Evolutionary conservation across 768 basidiomycete genomes (phyloP).

Genomic region (Suillus discolor): DNA sequence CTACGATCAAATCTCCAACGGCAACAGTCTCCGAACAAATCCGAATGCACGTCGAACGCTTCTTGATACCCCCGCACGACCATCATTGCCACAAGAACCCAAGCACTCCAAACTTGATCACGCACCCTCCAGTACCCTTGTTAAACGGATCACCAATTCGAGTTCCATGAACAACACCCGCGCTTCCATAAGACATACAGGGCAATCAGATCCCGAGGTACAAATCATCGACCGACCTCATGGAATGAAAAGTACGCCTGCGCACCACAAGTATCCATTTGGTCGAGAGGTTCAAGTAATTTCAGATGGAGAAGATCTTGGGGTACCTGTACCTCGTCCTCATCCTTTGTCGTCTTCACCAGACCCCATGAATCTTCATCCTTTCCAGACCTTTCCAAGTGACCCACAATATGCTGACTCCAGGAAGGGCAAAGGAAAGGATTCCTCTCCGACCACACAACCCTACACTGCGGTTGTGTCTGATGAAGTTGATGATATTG

Average conservation of each 20-base stretch:
- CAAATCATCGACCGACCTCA: constrained; percentile 18
- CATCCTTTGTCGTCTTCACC: constrained; percentile 22
- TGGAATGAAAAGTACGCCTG: not conserved
- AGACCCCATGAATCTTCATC: constrained; percentile 24
- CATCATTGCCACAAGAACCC: not conserved
- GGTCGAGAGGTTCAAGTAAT: constrained; percentile 26
- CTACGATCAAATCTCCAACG: not conserved
- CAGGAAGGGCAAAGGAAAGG: constrained; percentile 26
- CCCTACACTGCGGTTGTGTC: not conserved
- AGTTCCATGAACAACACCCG: constrained; percentile 6
- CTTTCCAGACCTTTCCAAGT: constrained; percentile 26
- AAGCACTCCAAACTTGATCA: constrained; percentile 29
- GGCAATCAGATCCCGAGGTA: constrained; percentile 23
- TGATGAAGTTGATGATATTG: constrained; percentile 11
- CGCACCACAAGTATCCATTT: constrained; percentile 8
- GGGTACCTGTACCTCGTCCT: constrained; percentile 20
- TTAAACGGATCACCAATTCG: not conserved
- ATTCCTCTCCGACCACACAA: not conserved
- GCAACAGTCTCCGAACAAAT: constrained; percentile 15
- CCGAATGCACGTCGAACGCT: constrained; percentile 25
- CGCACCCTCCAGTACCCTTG: not conserved
- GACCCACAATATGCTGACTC: not conserved
- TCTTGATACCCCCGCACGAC: constrained; percentile 13
- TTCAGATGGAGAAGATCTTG: constrained; percentile 22
- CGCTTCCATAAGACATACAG: constrained; percentile 7